Conservation (phyloP, 2,329 filamentous ascomycete genomes). For the Penicillium verrucosum region DNA sequence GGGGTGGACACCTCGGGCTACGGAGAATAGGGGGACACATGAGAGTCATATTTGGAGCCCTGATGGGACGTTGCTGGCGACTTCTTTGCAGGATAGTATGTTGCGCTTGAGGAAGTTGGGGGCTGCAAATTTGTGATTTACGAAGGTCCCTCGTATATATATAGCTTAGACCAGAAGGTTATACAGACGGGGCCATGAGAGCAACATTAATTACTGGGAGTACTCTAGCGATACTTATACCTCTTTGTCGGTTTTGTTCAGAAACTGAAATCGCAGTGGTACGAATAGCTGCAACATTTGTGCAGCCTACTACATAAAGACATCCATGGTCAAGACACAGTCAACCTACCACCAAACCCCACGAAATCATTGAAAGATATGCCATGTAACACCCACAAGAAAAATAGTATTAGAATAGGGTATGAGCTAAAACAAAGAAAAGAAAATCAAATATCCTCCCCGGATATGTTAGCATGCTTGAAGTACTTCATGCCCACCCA, state of each 20-base stretch:
- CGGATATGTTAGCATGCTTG: constrained; percentile 87
- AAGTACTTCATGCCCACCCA: constrained; percentile 99
- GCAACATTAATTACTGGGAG: not conserved
- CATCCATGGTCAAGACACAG: not conserved
- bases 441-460: constrained; percentile 47
- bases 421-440: not conserved
- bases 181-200: not conserved
- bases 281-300: not conserved
- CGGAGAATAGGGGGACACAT: constrained; percentile 46
- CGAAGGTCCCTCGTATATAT: not conserved
- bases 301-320: not conserved
- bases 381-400: not conserved
- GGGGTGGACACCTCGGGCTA: constrained; percentile 45
- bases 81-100: constrained; percentile 51
- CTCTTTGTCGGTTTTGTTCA: not conserved
- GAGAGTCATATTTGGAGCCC: constrained; percentile 48
- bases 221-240: not conserved
- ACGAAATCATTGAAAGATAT: not conserved
- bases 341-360: not conserved
- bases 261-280: not conserved
- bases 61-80: constrained; percentile 46
- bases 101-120: constrained; percentile 31
- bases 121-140: constrained; percentile 22
- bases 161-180: not conserved
- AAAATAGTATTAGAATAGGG: constrained; percentile 1